phyloP scores from a whole-genome alignment of 305 asterid genomes.

The Rubia peregrina region DNA sequence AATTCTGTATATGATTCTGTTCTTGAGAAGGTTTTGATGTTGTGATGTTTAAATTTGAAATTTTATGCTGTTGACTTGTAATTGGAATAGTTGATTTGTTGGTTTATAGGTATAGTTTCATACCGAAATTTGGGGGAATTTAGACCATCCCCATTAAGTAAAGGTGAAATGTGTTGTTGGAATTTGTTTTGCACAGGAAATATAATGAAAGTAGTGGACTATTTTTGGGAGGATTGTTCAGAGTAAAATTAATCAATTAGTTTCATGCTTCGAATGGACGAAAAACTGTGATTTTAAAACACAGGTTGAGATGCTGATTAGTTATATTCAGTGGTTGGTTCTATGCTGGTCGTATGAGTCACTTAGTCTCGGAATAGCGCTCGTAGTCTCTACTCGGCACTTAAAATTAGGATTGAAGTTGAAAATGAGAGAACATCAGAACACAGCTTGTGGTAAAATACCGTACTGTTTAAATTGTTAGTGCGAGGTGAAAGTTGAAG shows the following conservation, averaged over 20 bases:
- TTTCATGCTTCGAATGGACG: not conserved
- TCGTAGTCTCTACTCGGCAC: no score
- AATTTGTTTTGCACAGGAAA: not conserved
- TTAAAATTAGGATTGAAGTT: no score
- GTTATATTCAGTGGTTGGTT: not conserved
- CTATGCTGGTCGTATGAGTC: not conserved
- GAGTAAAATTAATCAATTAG: no score
- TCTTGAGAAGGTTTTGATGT: no score
- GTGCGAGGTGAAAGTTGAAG: not conserved
- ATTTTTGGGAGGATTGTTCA: not conserved
- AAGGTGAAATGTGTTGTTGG: not conserved
- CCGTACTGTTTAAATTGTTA: not conserved
- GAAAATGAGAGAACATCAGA: no score
- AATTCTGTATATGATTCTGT: no score
- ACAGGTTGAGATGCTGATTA: not conserved
- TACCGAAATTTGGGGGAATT: not conserved
- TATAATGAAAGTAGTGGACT: not conserved
- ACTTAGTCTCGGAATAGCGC: not conserved
- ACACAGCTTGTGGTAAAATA: no score
- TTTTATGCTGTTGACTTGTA: not conserved
- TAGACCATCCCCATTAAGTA: not conserved
- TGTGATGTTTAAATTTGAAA: no score
- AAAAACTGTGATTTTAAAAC: not conserved
- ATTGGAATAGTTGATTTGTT: not conserved
- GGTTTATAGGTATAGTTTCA: not conserved